Percentiles rank a stretch among this genome's conserved stretches.
Evolutionary conservation across 2,329 filamentous ascomycete species (phyloP).

Genomic region (Alternaria arborescens): DNA sequence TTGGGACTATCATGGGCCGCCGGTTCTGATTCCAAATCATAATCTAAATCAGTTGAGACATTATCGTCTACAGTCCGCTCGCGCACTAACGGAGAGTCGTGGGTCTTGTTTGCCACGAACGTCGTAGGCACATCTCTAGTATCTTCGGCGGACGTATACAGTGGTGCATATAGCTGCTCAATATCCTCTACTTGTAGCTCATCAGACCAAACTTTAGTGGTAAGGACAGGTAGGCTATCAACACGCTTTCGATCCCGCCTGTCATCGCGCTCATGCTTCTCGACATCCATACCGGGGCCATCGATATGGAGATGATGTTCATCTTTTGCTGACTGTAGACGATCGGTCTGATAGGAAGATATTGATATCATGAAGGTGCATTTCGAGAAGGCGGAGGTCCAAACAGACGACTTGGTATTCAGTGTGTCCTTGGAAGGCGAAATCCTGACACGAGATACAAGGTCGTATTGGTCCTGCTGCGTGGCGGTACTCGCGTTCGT

Average conservation of each 20-base stretch:
- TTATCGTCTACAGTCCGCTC: neutral
- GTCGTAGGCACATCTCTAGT: neutral
- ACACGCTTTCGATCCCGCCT: neutral
- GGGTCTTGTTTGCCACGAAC: neutral
- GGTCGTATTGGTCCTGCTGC: neutral
- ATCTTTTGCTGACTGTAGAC: neutral
- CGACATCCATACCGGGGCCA: neutral
- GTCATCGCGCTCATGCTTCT: no score
- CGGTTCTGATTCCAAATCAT: neutral
- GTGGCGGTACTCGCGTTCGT: neutral
- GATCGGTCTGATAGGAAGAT: slow-evolving; percentile 11
- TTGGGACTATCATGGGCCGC: neutral
- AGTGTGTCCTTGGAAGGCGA: neutral
- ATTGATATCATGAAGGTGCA: slow-evolving; percentile 6
- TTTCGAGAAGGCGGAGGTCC: slow-evolving; percentile 5
- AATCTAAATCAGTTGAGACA: neutral
- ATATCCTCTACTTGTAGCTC: neutral
- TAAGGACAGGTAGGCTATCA: neutral
- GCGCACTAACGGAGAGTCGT: neutral
- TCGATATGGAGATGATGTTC: neutral
- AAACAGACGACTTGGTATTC: neutral
- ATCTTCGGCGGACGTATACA: neutral
- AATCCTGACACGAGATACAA: neutral
- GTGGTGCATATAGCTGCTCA: neutral
- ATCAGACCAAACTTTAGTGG: neutral